Evolutionary conservation across 73 alveolate genomes (phyloP), one percentile per base, ranked within the genome.

Genomic region (Tetrahymena elliotti): DNA sequence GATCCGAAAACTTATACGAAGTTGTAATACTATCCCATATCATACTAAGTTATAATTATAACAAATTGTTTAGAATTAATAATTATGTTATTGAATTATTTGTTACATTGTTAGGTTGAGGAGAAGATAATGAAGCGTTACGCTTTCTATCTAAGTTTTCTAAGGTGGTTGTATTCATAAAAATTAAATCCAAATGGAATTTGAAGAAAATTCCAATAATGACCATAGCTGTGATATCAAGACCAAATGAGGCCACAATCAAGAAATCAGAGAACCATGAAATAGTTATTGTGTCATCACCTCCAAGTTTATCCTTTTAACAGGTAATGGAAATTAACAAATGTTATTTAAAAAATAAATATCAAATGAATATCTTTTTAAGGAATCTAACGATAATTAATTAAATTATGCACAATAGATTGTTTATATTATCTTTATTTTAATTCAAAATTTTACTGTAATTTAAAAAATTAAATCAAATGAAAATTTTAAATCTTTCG

Each of bases 1-100:
- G 98, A 96, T 36, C 99, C 99, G 96, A 98, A 97, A 18, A 98
- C 99, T 94, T 98, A 97, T 53, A 94, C 96, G 97, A 98, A 96
- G 94, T 98, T 98, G 52, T 94, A 93, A 92, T 93, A 93, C 31
- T 84, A 38, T 83, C 99, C 99, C 54, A 96, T 53, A 95, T 98
- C 99, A 94, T 95, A 98, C 92, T 96, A 94, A 94, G 98, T 98
- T 18, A 83, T 83, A 94, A 94, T 94, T 35, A 96, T 93, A 35
- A 40, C 15, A n/a, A 24, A 16, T 47, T 94, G 47, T 37, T 88
- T 84, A 83, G 53, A 37, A 24, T 83, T 96, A 33, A 0, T 34
- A 31, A 83, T 95, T 41, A 52, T 38, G 12, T 2, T 94, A 41
- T n/a, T 94, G 88, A 2, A 53, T 33, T 16, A 97, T 97, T 84